A percentile compares a stretch with the other conserved stretches of the same genome.
Conservation (phyloP, 208 protist genomes). For the Leptomonas pyrrhocoris region DNA sequence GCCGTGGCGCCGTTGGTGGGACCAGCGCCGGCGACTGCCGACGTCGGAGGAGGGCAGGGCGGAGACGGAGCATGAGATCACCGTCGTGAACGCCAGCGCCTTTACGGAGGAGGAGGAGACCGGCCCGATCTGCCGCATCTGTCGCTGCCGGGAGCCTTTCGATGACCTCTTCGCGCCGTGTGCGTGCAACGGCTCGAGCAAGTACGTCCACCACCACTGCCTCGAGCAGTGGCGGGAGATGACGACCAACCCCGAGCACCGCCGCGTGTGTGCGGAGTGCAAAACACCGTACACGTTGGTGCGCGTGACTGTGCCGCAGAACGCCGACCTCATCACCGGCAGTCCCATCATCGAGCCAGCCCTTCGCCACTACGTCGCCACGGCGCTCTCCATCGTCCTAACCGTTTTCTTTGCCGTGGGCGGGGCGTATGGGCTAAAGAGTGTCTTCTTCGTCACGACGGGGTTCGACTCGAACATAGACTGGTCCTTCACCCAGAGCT, state of each 20-base stretch:
- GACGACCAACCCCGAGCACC: conserved; percentile 35
- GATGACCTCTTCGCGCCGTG: conserved; percentile 35
- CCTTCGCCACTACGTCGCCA: conserved; percentile 24
- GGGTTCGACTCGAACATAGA: conserved; percentile 17
- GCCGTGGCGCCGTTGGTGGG: conserved; percentile 17
- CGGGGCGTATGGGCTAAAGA: conserved; percentile 26
- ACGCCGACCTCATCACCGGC: conserved; percentile 20
- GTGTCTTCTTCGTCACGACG: conserved; percentile 11
- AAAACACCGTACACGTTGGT: conserved; percentile 36
- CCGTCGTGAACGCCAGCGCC: not conserved
- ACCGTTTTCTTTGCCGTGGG: conserved; percentile 11
- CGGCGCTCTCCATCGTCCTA: not conserved
- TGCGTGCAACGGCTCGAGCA: conserved; percentile 35
- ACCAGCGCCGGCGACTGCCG: not conserved
- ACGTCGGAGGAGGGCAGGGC: conserved; percentile 11
- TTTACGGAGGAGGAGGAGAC: conserved; percentile 23
- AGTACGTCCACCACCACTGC: conserved; percentile 32
- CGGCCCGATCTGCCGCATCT: conserved; percentile 31
- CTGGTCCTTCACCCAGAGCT: conserved; percentile 26
- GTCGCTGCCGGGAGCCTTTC: conserved; percentile 23
- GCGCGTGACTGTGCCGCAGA: conserved; percentile 27
- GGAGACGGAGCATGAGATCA: conserved; percentile 22
- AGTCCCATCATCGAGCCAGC: conserved; percentile 31
- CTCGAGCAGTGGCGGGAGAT: conserved; percentile 36
- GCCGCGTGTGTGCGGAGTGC: conserved; percentile 36